phyloP scores from a whole-genome alignment of 352 stramenopile species.

The Pythium biforme region DNA sequence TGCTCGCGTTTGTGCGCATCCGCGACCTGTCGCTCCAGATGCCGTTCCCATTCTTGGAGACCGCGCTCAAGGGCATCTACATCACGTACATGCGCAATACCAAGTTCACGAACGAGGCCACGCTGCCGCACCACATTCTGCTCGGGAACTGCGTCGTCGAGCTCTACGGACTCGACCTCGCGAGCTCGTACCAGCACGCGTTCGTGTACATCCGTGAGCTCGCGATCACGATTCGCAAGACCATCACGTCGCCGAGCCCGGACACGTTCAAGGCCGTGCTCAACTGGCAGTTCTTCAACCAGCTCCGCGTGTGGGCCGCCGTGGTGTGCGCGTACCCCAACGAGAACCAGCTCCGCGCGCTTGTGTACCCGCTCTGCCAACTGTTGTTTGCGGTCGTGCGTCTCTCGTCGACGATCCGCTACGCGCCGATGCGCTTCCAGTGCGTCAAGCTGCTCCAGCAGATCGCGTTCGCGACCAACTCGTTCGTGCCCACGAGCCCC shows the following conservation, averaged over 20 bases:
- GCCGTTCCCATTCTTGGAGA: conserved; percentile 96
- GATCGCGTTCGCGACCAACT: conserved; percentile 91
- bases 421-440: conserved; percentile 95
- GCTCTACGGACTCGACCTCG: conserved; percentile 95
- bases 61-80: conserved; percentile 95
- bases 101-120: conserved; percentile 93
- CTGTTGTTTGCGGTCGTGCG: conserved; percentile 73
- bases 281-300: conserved; percentile 99
- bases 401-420: conserved; percentile 75
- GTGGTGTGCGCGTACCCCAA: conserved; percentile 91
- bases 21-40: conserved; percentile 93
- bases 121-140: conserved; percentile 81
- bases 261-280: conserved; percentile 89
- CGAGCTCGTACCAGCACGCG: conserved; percentile 97
- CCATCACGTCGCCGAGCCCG: conserved; percentile 92
- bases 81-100: conserved; percentile 95
- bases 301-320: conserved; percentile 95
- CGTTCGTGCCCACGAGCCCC: conserved; percentile 94
- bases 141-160: conserved; percentile 99
- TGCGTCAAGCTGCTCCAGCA: conserved; percentile 96
- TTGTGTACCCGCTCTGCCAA: conserved; percentile 96
- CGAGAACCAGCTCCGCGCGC: conserved; percentile 84
- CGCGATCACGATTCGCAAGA: conserved; percentile 96
- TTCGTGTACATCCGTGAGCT: conserved; percentile 99
- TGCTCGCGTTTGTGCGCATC: conserved; percentile 95